These are phyloP conservation scores for Rhizopus delemar DNA, from an alignment of 371 early-diverging fungal species.

Conservation along the genomic window DNA sequence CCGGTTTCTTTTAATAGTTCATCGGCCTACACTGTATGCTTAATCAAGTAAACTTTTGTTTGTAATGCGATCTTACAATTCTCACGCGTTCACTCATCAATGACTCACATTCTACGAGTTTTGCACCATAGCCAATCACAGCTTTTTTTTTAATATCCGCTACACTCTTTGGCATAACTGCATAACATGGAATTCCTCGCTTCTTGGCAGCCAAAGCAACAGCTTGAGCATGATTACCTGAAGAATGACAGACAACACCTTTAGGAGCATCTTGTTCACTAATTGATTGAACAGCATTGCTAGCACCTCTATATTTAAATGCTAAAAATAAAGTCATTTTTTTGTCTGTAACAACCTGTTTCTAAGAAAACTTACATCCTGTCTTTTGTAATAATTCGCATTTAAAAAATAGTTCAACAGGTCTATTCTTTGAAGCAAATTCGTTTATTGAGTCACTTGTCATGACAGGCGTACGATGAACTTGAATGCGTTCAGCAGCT, in stretches of 20 bases:
- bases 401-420: conserved; percentile 55
- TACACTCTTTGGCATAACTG: conserved; percentile 58
- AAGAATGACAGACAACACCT: conserved; percentile 51
- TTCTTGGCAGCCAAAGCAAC: conserved; percentile 46
- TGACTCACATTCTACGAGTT: conserved; percentile 48
- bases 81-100: conserved; percentile 34
- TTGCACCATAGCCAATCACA: conserved; percentile 56
- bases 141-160: conserved; percentile 55
- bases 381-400: conserved; percentile 60
- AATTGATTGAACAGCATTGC: conserved; percentile 44
- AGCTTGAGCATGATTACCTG: conserved; percentile 58
- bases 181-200: conserved; percentile 48
- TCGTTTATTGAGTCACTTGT: conserved; percentile 39
- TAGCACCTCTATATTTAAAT: conserved; percentile 64
- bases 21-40: conserved; percentile 18
- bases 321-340: conserved; percentile 33
- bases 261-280: conserved; percentile 31
- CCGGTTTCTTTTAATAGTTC: conserved; percentile 34
- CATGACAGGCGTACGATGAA: conserved; percentile 54
- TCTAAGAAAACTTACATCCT: conserved; percentile 40
- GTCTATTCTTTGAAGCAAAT: conserved; percentile 21
- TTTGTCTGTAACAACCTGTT: too few relatives aligned
- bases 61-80: conserved; percentile 20
- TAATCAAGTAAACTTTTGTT: background rate
- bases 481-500: conserved; percentile 51